phyloP scores from a whole-genome alignment of 768 basidiomycete genomes.

The Pleurotus salmoneostramineus region DNA sequence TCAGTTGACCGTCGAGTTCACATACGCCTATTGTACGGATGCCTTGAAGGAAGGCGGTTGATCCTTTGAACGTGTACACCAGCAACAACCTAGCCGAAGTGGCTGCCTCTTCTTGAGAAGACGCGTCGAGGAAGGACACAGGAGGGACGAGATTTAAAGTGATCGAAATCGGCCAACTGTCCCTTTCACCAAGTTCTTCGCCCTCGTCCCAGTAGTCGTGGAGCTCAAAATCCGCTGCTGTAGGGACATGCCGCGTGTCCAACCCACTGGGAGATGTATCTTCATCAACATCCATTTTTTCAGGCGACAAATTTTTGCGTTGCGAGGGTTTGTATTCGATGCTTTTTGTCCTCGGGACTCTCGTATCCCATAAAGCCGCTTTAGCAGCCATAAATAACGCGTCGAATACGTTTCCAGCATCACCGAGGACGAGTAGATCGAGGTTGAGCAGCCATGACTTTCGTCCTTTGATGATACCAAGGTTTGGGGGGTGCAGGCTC shows the following conservation, averaged over 20 bases:
- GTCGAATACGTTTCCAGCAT: conserved; percentile 74
- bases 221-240: conserved; percentile 80
- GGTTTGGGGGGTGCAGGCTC: conserved; percentile 62
- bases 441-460: conserved; percentile 77
- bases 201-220: conserved; percentile 89
- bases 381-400: conserved; percentile 76
- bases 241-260: conserved; percentile 41
- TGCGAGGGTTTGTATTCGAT: conserved; percentile 58
- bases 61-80: conserved; percentile 57
- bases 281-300: conserved; percentile 52
- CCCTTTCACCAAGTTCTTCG: conserved; percentile 54
- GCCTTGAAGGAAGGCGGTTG: conserved; percentile 44
- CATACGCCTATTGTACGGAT: conserved; percentile 64
- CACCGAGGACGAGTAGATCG: conserved; percentile 70
- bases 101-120: conserved; percentile 65
- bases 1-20: conserved; percentile 43
- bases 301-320: neutral
- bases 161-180: conserved; percentile 71
- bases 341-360: conserved; percentile 67
- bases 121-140: conserved; percentile 72
- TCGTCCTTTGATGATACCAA: conserved; percentile 52
- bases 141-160: conserved; percentile 75
- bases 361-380: conserved; percentile 78
- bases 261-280: conserved; percentile 44
- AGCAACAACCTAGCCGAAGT: conserved; percentile 57